A percentile compares a stretch with the other conserved stretches of the same genome.
Conservation (phyloP, 2,329 filamentous ascomycete genomes). For the Beauveria sp. region DNA sequence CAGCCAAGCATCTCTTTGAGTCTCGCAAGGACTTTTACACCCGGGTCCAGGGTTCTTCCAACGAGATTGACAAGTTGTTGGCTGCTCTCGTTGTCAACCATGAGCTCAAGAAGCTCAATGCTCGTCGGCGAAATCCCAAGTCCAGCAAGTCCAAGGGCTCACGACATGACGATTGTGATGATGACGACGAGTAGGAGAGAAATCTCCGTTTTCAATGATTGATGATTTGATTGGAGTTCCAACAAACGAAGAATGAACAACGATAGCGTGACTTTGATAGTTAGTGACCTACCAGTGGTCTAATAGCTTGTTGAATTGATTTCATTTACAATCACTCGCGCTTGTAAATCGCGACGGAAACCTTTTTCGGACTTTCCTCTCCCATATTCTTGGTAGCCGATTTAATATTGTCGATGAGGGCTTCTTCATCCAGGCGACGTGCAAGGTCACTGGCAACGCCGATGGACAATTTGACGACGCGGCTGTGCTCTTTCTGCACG, state of each 20-base stretch:
- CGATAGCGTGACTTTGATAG: conserved; percentile 14
- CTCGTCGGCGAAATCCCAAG: conserved; percentile 24
- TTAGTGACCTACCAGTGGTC: conserved; percentile 15
- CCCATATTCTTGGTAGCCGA: conserved; percentile 25
- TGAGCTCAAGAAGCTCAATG: conserved; percentile 32
- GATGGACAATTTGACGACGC: conserved; percentile 30
- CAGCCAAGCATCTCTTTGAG: conserved; percentile 25
- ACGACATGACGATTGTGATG: conserved; percentile 18
- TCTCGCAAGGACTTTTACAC: conserved; percentile 29
- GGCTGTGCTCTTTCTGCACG: conserved; percentile 22
- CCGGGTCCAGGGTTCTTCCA: conserved; percentile 24
- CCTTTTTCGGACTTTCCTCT: conserved; percentile 26
- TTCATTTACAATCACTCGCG: neutral
- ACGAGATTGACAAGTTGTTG: conserved; percentile 26
- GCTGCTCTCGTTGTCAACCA: conserved; percentile 30
- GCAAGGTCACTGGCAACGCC: conserved; percentile 22
- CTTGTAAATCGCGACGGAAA: conserved; percentile 19
- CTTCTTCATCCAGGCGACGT: conserved; percentile 25
- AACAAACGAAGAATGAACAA: neutral
- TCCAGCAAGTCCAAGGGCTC: conserved; percentile 20
- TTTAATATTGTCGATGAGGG: conserved; percentile 27
- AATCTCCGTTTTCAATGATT: neutral
- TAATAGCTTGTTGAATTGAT: conserved; percentile 3
- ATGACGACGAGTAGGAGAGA: conserved; percentile 19
- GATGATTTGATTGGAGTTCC: conserved; percentile 8